phyloP scores from a whole-genome alignment of 2,329 filamentous ascomycete genomes.

The Clarireedia sp. region DNA sequence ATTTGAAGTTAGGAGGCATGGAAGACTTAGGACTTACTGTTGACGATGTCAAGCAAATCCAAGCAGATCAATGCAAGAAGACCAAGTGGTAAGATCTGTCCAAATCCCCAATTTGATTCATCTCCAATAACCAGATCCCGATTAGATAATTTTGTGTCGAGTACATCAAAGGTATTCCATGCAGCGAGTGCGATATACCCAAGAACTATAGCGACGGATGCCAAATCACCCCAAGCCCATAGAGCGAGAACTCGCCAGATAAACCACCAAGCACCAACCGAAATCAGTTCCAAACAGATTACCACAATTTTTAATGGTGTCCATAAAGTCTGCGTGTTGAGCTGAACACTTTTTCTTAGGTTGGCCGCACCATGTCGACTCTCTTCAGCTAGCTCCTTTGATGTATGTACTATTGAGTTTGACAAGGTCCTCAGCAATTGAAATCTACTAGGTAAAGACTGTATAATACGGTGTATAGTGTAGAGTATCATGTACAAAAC shows the following conservation, averaged over 20 bases:
- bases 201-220: slow-evolving; percentile 6
- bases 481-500: slow-evolving; percentile 5
- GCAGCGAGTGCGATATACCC: slow-evolving; percentile 9
- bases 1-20: not conserved
- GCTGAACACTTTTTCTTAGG: not conserved
- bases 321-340: not conserved
- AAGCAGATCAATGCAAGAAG: slow-evolving; percentile 10
- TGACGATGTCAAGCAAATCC: slow-evolving; percentile 10
- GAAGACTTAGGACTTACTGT: slow-evolving; percentile 2
- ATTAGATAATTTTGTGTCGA: slow-evolving; percentile 13
- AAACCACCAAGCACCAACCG: not conserved
- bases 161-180: slow-evolving; percentile 13
- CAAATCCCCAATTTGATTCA: slow-evolving; percentile 14
- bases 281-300: not conserved
- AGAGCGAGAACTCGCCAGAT: slow-evolving; percentile 6
- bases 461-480: not conserved
- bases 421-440: not conserved
- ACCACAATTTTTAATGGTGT: not conserved
- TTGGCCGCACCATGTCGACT: not conserved
- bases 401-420: not conserved
- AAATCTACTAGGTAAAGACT: not conserved
- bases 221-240: slow-evolving; percentile 11
- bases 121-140: slow-evolving; percentile 4
- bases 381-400: not conserved
- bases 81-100: slow-evolving; percentile 12